Evolutionary conservation across 106 monocot genomes (phyloP).

Genomic region (Allium cepa): DNA sequence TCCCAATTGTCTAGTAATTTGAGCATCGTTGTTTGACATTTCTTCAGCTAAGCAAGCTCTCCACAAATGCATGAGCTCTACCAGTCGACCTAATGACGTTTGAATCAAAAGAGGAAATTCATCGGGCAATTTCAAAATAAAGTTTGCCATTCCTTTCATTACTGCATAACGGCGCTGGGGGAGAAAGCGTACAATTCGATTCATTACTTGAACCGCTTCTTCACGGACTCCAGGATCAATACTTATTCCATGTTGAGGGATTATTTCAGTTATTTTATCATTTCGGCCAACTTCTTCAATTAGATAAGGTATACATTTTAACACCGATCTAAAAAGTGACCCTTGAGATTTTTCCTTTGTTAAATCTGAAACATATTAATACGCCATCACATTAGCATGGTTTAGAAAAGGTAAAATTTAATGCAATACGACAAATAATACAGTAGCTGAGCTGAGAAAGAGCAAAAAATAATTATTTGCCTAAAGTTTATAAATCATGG

Average conservation of each 20-base stretch:
- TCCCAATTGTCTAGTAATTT: constrained; percentile 31
- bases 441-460: not conserved
- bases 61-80: constrained; percentile 94
- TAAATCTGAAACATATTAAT: constrained; percentile 40
- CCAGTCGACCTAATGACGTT: constrained; percentile 71
- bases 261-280: constrained; percentile 96
- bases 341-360: constrained; percentile 95
- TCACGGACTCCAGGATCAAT: constrained; percentile 98
- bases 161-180: constrained; percentile 91
- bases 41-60: constrained; percentile 86
- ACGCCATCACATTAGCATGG: not conserved
- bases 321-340: constrained; percentile 82
- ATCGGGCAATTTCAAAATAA: constrained; percentile 91
- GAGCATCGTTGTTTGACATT: constrained; percentile 30
- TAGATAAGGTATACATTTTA: constrained; percentile 94
- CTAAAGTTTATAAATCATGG: not conserved
- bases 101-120: constrained; percentile 98
- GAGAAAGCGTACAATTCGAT: constrained; percentile 76
- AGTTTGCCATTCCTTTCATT: constrained; percentile 94
- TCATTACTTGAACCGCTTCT: constrained; percentile 94
- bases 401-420: not conserved
- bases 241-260: constrained; percentile 98
- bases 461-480: not conserved
- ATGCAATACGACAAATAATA: not conserved
- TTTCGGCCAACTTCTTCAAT: constrained; percentile 92